Evolutionary conservation across 2,329 filamentous ascomycete species (phyloP), one percentile per base, ranked within the genome.

Genomic region (Paecilomyces sp.): DNA sequence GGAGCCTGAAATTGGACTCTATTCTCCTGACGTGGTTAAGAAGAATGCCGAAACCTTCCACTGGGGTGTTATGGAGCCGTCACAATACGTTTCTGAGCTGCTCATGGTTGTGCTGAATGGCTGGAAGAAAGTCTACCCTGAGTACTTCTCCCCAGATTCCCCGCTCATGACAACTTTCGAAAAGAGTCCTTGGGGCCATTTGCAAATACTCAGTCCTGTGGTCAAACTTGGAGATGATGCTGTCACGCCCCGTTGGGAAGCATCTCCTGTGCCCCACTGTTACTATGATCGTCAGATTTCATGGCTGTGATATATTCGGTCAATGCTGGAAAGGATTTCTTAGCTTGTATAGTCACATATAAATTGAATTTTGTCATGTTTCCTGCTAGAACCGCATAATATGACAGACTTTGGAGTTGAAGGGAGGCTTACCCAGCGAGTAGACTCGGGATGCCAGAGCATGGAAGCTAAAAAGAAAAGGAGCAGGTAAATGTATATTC

Each of bases 1-100:
- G 9, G 65, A 66, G 22, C 64, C 63, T 4, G 71, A 75, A 24
- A 66, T 76, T n/a, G 71, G 73, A 0, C 59, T 77, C 3, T 76
- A 74, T 22, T 58, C 60, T 41, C 34, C 34, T 5, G 34, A 41
- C 1, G 34, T 41, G 11, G 34, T 41, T 5, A 13, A 13, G 13
- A 41, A 41, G 34, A 41, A 41, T 41, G 34, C 34, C 12, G 12
- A 41, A 41, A 13, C 12, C 13, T 41, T 41, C 34, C 11, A 41
- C 2, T 41, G 34, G 34, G 34, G n/a, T 41, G 34, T 41, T 15
- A 41, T 41, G 34, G 34, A 13, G 11, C 34, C 34, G n/a, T 41
- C 34, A 41, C 64, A 67, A 25, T 69, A 63, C 55, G 68, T 70
- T 12, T 59, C 59, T 9, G 68, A 70, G 52, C 61, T 70, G 18